Conservation (phyloP, 2,329 filamentous ascomycete genomes). For the Fusarium kyushuense region DNA sequence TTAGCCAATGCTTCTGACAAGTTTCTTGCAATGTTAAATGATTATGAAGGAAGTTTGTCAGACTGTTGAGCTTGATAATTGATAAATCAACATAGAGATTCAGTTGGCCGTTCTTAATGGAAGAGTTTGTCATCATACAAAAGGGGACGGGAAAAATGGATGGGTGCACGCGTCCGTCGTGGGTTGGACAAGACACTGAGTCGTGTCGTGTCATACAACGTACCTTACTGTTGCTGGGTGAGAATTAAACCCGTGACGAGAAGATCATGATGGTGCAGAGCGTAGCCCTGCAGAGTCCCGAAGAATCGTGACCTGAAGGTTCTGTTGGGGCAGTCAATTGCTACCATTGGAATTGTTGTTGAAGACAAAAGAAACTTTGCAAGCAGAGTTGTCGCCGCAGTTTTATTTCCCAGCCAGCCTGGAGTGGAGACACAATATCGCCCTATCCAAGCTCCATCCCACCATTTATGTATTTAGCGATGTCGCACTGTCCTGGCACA, state of each 20-base stretch:
- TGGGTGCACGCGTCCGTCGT: conserved; percentile 10
- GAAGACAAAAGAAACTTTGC: conserved; percentile 22
- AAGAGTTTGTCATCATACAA: conserved; percentile 67
- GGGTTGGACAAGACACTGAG: conserved; percentile 33
- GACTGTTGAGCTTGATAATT: conserved; percentile 75
- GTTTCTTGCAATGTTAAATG: conserved; percentile 1
- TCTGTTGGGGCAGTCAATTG: conserved; percentile 5
- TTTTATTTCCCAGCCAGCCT: conserved; percentile 34
- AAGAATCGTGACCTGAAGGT: conserved; percentile 18
- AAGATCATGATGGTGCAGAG: conserved; percentile 1
- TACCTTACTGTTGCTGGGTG: conserved; percentile 37
- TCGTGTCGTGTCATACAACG: conserved; percentile 29
- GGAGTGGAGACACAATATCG: conserved; percentile 37
- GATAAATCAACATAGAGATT: conserved; percentile 68
- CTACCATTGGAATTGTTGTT: conserved; percentile 20
- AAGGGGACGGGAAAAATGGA: background rate
- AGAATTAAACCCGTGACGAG: background rate
- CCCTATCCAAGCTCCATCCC: conserved; percentile 44
- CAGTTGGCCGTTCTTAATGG: conserved; percentile 76
- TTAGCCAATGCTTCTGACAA: conserved; percentile 42
- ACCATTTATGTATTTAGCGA: conserved; percentile 48
- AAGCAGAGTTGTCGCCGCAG: conserved; percentile 8
- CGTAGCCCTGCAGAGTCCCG: background rate
- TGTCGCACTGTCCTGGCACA: conserved; percentile 41
- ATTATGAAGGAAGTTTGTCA: conserved; percentile 54